phyloP scores from a whole-genome alignment of 495 filamentous ascomycete genomes.

The Rhypophila decipiens region DNA sequence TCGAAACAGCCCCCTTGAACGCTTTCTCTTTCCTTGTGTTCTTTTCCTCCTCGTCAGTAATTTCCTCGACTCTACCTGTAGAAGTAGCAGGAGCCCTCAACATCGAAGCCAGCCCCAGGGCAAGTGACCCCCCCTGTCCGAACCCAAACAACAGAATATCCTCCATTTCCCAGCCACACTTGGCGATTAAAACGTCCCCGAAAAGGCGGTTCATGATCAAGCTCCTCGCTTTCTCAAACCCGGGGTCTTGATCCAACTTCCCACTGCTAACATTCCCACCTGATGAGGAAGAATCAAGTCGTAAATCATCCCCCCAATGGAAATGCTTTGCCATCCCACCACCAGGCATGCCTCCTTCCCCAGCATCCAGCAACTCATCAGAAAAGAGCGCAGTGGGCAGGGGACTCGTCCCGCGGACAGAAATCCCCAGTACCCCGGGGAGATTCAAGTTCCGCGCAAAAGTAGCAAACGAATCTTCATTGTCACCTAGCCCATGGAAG shows the following conservation, averaged over 20 bases:
- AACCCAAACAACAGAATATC: constrained; percentile 79
- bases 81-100: too few species aligned
- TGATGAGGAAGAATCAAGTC: too few species aligned
- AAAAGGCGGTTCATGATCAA: constrained; percentile 54
- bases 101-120: constrained; percentile 50
- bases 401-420: constrained; percentile 65
- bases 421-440: constrained; percentile 71
- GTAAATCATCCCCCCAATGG: constrained; percentile 91
- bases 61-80: background rate
- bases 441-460: constrained; percentile 70
- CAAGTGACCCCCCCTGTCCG: constrained; percentile 81
- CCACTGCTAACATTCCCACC: too few species aligned
- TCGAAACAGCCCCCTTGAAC: constrained; percentile 63
- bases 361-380: constrained; percentile 6
- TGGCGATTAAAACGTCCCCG: constrained; percentile 50
- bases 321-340: constrained; percentile 32
- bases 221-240: constrained; percentile 52
- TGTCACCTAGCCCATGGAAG: constrained; percentile 87
- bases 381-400: constrained; percentile 70
- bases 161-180: constrained; percentile 61
- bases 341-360: constrained; percentile 3
- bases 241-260: constrained; percentile 70
- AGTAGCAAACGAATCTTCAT: constrained; percentile 57
- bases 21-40: constrained; percentile 1
- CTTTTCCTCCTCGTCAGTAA: constrained; percentile 1